These are phyloP conservation scores for Kazachstania taianensis DNA, from an alignment of 805 yeast genomes.

Conservation along the genomic window DNA sequence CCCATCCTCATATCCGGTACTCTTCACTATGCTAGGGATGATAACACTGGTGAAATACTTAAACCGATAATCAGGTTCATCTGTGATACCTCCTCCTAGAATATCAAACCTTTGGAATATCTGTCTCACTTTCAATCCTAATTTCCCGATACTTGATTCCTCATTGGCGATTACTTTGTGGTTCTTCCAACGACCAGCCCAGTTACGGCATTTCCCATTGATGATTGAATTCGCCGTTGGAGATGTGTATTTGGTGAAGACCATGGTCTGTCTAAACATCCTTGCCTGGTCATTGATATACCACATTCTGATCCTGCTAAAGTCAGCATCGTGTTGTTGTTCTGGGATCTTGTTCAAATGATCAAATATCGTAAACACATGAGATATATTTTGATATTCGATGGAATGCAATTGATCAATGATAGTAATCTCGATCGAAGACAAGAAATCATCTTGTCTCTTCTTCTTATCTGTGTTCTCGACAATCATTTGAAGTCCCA, in stretches of 20 bases:
- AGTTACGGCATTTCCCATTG: constrained; percentile 39
- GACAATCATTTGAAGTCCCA: constrained; percentile 72
- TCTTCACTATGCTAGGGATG: constrained; percentile 58
- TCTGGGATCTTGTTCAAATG: constrained; percentile 70
- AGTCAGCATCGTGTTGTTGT: constrained; percentile 75
- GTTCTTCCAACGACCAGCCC: constrained; percentile 52
- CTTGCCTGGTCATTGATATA: constrained; percentile 73
- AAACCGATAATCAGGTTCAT: constrained; percentile 78
- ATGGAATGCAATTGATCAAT: constrained; percentile 79
- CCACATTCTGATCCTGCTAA: constrained; percentile 88
- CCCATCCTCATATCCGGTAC: constrained; percentile 59
- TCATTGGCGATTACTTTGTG: constrained; percentile 37
- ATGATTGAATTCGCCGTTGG: constrained; percentile 70
- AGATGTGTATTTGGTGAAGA: constrained; percentile 65
- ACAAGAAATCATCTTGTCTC: constrained; percentile 68
- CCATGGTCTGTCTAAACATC: constrained; percentile 64
- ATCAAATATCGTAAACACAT: constrained; percentile 58
- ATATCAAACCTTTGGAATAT: constrained; percentile 62
- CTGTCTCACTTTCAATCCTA: constrained; percentile 60
- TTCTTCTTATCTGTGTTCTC: constrained; percentile 50
- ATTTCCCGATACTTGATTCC: constrained; percentile 48
- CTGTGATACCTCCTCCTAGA: constrained; percentile 35
- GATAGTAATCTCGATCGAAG: constrained; percentile 75
- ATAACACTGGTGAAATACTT: constrained; percentile 65
- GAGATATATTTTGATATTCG: constrained; percentile 90